These are phyloP conservation scores for Epichloe coenophiala DNA, from an alignment of 2,329 filamentous ascomycete genomes.

Conservation along the genomic window DNA sequence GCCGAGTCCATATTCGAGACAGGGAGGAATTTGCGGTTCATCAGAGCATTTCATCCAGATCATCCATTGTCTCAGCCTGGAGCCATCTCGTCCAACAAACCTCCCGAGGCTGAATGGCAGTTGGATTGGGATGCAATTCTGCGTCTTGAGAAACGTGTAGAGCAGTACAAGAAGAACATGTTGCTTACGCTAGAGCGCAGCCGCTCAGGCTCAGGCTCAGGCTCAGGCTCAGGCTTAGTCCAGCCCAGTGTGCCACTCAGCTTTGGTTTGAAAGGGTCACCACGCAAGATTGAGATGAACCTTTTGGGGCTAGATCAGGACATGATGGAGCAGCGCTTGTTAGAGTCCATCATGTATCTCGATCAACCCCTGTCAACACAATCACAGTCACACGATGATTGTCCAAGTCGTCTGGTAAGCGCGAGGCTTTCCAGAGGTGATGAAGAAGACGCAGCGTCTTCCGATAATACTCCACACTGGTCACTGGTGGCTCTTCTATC, in stretches of 20 bases:
- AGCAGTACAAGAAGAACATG: constrained; percentile 19
- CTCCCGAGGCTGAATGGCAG: constrained; percentile 51
- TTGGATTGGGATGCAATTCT: constrained; percentile 61
- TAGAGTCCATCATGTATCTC: constrained; percentile 35
- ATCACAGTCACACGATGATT: constrained; percentile 17
- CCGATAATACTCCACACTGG: constrained; percentile 37
- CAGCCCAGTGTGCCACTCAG: not conserved
- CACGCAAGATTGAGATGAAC: constrained; percentile 16
- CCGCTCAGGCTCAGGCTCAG: constrained; percentile 2
- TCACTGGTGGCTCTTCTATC: constrained; percentile 56
- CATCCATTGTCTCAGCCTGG: constrained; percentile 51
- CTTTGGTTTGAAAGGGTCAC: constrained; percentile 4
- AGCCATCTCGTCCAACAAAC: constrained; percentile 29
- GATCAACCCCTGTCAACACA: constrained; percentile 18
- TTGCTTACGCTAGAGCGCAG: constrained; percentile 11
- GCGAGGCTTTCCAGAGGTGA: constrained; percentile 21
- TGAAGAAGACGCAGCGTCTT: constrained; percentile 3
- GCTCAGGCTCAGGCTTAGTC: too few relatives aligned
- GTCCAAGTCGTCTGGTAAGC: constrained; percentile 26
- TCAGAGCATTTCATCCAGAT: constrained; percentile 55
- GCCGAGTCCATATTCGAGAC: constrained; percentile 64
- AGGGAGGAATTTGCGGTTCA: constrained; percentile 60
- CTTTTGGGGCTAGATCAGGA: constrained; percentile 35
- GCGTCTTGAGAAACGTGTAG: constrained; percentile 45
- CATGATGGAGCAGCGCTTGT: constrained; percentile 33